These are phyloP conservation scores for Glycine latifolia DNA, from an alignment of 306 rosid species.

Conservation along the genomic window DNA sequence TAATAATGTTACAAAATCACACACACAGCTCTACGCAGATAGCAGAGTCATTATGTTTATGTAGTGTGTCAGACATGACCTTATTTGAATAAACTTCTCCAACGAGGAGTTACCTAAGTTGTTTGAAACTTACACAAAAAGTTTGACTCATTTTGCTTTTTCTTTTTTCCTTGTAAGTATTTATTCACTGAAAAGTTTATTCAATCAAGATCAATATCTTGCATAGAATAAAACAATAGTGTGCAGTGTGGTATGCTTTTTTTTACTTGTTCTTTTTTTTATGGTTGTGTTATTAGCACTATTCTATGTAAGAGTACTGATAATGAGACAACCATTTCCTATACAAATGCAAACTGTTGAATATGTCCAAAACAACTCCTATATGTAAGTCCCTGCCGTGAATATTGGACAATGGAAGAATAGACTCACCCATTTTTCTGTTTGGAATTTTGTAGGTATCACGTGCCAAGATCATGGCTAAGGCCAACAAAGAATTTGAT, in stretches of 20 bases:
- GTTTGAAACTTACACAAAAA: not conserved
- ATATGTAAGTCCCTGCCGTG: not conserved
- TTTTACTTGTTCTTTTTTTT: not conserved
- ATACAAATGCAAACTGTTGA: not conserved
- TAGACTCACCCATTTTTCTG: conserved; percentile 14
- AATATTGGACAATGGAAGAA: conserved; percentile 2
- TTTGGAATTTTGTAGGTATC: conserved; percentile 71
- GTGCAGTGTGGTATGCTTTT: not conserved
- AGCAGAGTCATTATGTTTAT: not conserved
- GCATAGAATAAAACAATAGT: not conserved
- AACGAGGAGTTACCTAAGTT: not conserved
- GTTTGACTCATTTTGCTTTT: not conserved
- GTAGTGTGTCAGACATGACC: not conserved
- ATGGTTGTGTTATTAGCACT: not conserved
- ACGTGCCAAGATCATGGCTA: conserved; percentile 96
- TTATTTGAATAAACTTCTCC: not conserved
- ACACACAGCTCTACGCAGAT: not conserved
- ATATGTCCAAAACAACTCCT: not conserved
- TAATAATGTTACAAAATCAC: not conserved
- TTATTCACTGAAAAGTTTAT: not conserved
- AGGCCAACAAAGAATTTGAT: conserved; percentile 79
- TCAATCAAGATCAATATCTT: not conserved
- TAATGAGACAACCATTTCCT: conserved; percentile 16
- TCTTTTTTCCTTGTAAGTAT: not conserved
- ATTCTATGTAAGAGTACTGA: not conserved